These are phyloP conservation scores for Trametes coccinea DNA, from an alignment of 768 basidiomycete genomes.

Conservation along the genomic window DNA sequence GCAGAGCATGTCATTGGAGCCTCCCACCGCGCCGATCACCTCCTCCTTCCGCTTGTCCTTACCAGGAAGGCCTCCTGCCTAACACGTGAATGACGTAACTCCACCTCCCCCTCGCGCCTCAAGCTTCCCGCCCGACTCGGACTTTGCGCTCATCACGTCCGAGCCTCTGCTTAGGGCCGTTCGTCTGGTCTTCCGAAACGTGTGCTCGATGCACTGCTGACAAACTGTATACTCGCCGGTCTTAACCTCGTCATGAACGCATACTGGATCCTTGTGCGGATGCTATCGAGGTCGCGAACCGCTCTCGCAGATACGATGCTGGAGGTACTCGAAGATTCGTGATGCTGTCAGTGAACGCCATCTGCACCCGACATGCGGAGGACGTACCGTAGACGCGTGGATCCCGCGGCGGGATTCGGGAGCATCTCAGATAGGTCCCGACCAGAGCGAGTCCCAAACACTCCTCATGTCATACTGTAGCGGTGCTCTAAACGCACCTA, in stretches of 20 bases:
- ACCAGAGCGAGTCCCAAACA: no score
- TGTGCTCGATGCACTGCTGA: no score
- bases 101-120: slow-evolving; percentile 5
- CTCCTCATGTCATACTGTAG: no score
- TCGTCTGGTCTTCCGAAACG: no score
- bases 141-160: slow-evolving; percentile 33
- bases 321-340: neutral
- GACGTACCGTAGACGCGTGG: neutral
- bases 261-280: no score
- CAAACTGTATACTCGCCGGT: no score
- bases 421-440: no score
- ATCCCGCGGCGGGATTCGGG: neutral
- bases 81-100: slow-evolving; percentile 21
- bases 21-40: slow-evolving; percentile 2
- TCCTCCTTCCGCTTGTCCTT: neutral
- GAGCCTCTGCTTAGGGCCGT: slow-evolving; percentile 17
- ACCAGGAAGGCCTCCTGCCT: slow-evolving; percentile 13
- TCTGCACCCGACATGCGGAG: slow-evolving; percentile 1
- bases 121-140: neutral
- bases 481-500: no score
- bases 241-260: no score
- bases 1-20: slow-evolving; percentile 20
- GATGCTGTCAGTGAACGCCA: neutral
- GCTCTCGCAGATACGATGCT: no score
- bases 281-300: no score